Conservation (phyloP, 352 stramenopile species). For the Halophytophthora batemanensis region DNA sequence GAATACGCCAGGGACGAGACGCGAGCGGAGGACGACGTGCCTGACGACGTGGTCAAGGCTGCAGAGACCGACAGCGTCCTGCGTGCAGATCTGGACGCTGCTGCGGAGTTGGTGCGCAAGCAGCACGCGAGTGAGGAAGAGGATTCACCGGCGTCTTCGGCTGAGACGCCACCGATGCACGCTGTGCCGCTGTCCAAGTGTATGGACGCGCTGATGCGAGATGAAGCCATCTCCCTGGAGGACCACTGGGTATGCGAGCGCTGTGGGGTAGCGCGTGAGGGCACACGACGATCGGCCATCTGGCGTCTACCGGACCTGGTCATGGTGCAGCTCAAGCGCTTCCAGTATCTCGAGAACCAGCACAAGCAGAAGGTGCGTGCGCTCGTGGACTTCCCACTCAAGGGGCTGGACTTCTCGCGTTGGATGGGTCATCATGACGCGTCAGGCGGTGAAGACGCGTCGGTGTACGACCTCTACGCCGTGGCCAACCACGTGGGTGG, state of each 20-base stretch:
- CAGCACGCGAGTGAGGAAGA: conserved; percentile 1
- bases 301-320: conserved; percentile 78
- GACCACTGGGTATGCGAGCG: conserved; percentile 74
- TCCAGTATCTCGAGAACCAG: conserved; percentile 85
- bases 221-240: conserved; percentile 68
- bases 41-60: conserved; percentile 30
- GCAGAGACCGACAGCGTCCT: conserved; percentile 25
- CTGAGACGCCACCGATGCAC: conserved; percentile 27
- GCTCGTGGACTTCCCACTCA: conserved; percentile 77
- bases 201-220: conserved; percentile 68
- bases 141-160: neutral
- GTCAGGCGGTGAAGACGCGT: conserved; percentile 2
- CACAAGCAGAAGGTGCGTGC: conserved; percentile 81
- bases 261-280: conserved; percentile 60
- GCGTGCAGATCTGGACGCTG: conserved; percentile 17
- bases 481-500: conserved; percentile 98
- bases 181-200: conserved; percentile 55
- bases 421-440: conserved; percentile 52
- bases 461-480: conserved; percentile 94
- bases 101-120: conserved; percentile 2
- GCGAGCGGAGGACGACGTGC: conserved; percentile 23
- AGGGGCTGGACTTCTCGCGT: conserved; percentile 74
- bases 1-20: conserved; percentile 29
- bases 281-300: conserved; percentile 56
- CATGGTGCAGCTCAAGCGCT: conserved; percentile 89